Base-by-base conservation (phyloP, 176 grass and related monocot genomes). In the Musa itinerans region DNA sequence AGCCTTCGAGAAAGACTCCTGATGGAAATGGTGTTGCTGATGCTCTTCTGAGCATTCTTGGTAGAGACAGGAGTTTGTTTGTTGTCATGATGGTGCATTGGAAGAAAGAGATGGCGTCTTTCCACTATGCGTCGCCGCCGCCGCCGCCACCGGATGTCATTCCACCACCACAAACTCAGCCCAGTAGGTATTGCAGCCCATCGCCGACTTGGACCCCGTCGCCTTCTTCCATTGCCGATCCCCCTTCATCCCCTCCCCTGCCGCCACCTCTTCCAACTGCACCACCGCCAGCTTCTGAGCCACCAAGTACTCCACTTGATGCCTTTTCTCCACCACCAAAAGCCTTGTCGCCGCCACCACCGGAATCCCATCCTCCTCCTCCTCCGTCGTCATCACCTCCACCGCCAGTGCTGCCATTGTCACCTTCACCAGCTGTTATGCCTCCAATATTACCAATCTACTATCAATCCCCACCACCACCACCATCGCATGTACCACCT, bases 361-460 rank as follows among this genome's bases (percentile, higher is more conserved):
- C 85, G 80, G 34, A 43, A 43, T 43, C 34, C 4, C 34, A 75
- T 68, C 69, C 26, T 27, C 55, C 27, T n/a, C 70, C 80, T 25
- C 82, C 83, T 4, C 85, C 89, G 77, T 80, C 17, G 52, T 74
- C 19, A 54, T 76, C 7, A 75, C 66, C 2, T 79, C 20, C 88
- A 73, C 62, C 85, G 80, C 22, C 82, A 81, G 70, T 82, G 79
- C 25, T 70, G 78, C 11, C 27, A 81, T 23, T 86, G 10, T 79
- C 85, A 4, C 89, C 89, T 50, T 82, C 89, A 8, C 89, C 89
- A 22, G 72, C 85, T 20, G 79, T 78, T 21, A 74, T 91, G 6
- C 84, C 88, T 11, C 68, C 89, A 1, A 82, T 79, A 12, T 62
- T 83, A 2, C 81, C 84, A 49, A 62, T 69, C 73, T 68, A 82